Conservation (phyloP, 352 stramenopile genomes). For the Phytophthora pistaciae region DNA sequence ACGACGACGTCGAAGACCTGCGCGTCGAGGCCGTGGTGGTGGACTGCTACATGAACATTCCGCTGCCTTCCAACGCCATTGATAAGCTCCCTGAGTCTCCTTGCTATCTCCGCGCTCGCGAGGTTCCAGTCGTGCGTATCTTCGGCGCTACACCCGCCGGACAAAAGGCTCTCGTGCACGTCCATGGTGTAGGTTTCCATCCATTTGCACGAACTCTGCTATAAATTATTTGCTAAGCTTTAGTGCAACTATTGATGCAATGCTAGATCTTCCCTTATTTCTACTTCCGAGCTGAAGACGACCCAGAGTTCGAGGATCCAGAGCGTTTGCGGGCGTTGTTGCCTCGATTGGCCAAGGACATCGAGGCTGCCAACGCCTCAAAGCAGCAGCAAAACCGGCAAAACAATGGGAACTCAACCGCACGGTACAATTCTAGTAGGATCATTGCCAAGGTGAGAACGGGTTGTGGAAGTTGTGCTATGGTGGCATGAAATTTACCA, state of each 20-base stretch:
- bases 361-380: conserved; percentile 61
- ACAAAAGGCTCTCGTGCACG: conserved; percentile 90
- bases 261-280: conserved; percentile 91
- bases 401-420: conserved; percentile 13
- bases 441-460: conserved; percentile 76
- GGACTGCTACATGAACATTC: conserved; percentile 82
- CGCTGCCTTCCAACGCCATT: conserved; percentile 63
- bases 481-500: background rate
- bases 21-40: conserved; percentile 83
- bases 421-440: conserved; percentile 26
- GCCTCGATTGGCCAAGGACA: conserved; percentile 74
- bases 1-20: conserved; percentile 50
- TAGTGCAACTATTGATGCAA: background rate
- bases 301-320: conserved; percentile 70
- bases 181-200: conserved; percentile 78
- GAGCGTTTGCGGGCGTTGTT: conserved; percentile 65
- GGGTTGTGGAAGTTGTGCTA: background rate
- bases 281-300: conserved; percentile 82
- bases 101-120: conserved; percentile 70
- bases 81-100: conserved; percentile 57
- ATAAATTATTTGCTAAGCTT: background rate
- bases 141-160: conserved; percentile 91
- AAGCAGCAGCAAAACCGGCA: conserved; percentile 53
- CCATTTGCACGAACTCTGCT: background rate
- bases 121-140: conserved; percentile 90